These are phyloP conservation scores for Strobilomyces dryophilus DNA, from an alignment of 768 basidiomycete species.

Conservation along the genomic window DNA sequence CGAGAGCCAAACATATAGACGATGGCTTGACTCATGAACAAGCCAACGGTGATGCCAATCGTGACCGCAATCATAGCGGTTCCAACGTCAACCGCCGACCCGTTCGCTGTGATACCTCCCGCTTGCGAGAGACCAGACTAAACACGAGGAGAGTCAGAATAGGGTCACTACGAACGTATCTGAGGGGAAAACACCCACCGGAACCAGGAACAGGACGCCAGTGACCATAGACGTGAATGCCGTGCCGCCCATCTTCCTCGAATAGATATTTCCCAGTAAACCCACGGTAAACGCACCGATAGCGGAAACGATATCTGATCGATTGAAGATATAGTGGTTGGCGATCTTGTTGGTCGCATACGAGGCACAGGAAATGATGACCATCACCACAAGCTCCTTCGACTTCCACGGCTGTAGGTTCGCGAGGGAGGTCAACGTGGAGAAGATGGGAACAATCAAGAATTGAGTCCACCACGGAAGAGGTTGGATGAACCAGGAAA, in stretches of 20 bases:
- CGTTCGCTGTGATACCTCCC: constrained; percentile 78
- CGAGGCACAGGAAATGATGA: constrained; percentile 74
- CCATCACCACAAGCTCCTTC: constrained; percentile 76
- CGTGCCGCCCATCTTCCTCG: constrained; percentile 76
- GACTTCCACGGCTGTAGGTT: constrained; percentile 76
- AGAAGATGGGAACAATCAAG: constrained; percentile 73
- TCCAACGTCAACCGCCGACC: constrained; percentile 79
- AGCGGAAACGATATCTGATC: constrained; percentile 79
- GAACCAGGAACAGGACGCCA: constrained; percentile 82
- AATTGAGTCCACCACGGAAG: constrained; percentile 78
- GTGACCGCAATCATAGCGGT: constrained; percentile 88
- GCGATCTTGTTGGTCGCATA: constrained; percentile 80
- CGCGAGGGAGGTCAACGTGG: constrained; percentile 63
- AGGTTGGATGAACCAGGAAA: constrained; percentile 77
- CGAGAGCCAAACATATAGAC: constrained; percentile 83
- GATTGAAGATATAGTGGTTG: constrained; percentile 81
- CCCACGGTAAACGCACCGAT: constrained; percentile 84
- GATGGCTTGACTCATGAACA: constrained; percentile 84
- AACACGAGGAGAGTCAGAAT: background rate
- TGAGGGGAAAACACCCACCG: constrained; percentile 46
- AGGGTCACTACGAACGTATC: background rate
- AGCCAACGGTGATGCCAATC: constrained; percentile 84
- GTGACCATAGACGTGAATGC: constrained; percentile 92
- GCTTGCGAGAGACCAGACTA: constrained; percentile 85
- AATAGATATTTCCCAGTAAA: constrained; percentile 75